Evolutionary conservation across 208 protist genomes (phyloP), one percentile per base, ranked within the genome.

Genomic region (Tetramitus jugosus): DNA sequence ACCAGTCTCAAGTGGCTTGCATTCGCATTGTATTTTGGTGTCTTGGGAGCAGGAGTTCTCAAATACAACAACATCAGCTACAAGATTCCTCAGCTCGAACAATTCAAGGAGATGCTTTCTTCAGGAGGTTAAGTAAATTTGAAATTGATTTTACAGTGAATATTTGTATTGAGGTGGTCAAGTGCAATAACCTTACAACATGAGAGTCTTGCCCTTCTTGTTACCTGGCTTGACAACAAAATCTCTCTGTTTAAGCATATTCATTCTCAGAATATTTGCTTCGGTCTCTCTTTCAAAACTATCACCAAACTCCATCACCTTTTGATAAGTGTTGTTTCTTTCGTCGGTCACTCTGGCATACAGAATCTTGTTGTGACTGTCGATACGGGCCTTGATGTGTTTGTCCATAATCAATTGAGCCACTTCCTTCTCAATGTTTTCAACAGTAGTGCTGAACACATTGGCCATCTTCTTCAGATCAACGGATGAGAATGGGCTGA

Each of bases 361-460:
- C 0, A 90, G 65, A 29, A 87, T 81, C 77, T 92, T 92, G 60
- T 89, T 88, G 52, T 91, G 87, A 43, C 67, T 82, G 81, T 94
- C 90, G 77, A 94, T 94, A 72, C 91, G 78, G 3, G 91, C 90
- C 52, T 82, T 33, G 52, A 94, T 91, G 0, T 76, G 39, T 33
- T 81, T 82, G 0, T 89, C 84, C 49, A 83, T 82, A 81, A 94
- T 94, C 0, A 94, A 78, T 56, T 65, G 74, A 13, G 84, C 75
- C 14, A 94, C 76, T 72, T 92, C 86, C 69, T 81, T 80, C 67
- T 91, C 86, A 2, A 94, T 77, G 3, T n/a, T 45, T 8, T 8
- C 31, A 23, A 89, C 67, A n/a, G 43, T 77, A 0, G 83, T 88
- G 68, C 84, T 82, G 79, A 94, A 94, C 10, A 85, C 82, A 29